Percentiles rank a stretch among this genome's conserved stretches.
phyloP scores from a whole-genome alignment of 1,284 basidiomycete species.

The Ceratorhiza oryzae-sativae region DNA sequence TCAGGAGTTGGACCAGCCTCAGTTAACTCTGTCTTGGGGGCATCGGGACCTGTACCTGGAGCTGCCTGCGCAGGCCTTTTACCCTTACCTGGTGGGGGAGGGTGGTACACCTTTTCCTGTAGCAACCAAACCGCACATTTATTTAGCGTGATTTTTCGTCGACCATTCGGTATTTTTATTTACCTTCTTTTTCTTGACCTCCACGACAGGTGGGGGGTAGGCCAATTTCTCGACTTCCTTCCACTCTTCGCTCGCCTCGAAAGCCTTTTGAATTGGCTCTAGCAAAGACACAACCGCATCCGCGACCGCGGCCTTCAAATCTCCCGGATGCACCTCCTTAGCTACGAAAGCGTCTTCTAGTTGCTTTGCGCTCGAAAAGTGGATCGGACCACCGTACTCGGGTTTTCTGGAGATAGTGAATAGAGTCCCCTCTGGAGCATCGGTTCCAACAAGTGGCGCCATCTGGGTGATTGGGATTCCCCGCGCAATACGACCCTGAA shows the following conservation, averaged over 20 bases:
- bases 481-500: constrained; percentile 48
- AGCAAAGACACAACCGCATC: constrained; percentile 81
- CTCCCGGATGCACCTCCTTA: constrained; percentile 86
- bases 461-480: constrained; percentile 49
- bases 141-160: no score
- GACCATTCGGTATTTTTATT: no score
- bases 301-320: constrained; percentile 86
- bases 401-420: constrained; percentile 80
- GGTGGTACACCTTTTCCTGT: constrained; percentile 78
- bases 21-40: constrained; percentile 7
- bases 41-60: not conserved
- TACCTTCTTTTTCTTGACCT: constrained; percentile 61
- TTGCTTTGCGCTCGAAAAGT: constrained; percentile 73
- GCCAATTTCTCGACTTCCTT: constrained; percentile 78
- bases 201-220: constrained; percentile 66
- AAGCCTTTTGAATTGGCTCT: constrained; percentile 81
- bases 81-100: constrained; percentile 77
- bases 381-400: constrained; percentile 84
- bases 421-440: constrained; percentile 82
- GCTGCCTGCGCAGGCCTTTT: constrained; percentile 54
- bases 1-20: constrained; percentile 17
- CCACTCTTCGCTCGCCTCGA: constrained; percentile 82
- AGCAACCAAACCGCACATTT: not conserved
- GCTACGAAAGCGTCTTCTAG: constrained; percentile 80
- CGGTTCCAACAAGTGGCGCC: constrained; percentile 66